Conservation (phyloP, 2,329 filamentous ascomycete genomes). For the Epichloe coenophiala region DNA sequence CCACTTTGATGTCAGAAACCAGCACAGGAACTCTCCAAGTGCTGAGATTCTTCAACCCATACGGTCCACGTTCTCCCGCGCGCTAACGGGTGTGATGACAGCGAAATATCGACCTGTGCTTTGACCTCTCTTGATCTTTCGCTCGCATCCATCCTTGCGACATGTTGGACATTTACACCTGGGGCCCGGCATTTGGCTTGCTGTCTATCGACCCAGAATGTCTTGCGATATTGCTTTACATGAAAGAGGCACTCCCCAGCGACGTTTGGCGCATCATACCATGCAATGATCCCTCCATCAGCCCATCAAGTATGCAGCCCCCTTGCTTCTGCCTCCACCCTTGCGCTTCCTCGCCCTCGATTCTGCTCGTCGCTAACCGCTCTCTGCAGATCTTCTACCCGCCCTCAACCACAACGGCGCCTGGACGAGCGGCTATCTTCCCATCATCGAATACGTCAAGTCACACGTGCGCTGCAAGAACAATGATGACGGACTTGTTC, state of each 20-base stretch:
- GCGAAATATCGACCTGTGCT: not conserved
- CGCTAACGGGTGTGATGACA: not conserved
- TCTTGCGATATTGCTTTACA: conserved; percentile 67
- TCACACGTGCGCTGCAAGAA: conserved; percentile 16
- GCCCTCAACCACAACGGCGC: conserved; percentile 36
- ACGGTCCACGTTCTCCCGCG: not conserved
- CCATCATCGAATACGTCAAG: conserved; percentile 41
- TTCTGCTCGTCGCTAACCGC: conserved; percentile 9
- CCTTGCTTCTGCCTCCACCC: not conserved
- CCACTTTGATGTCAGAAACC: not conserved
- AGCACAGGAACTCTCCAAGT: not conserved
- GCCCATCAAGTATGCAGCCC: conserved; percentile 48
- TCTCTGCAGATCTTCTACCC: conserved; percentile 36
- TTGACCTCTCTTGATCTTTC: not conserved
- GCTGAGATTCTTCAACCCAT: no score
- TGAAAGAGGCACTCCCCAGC: conserved; percentile 47
- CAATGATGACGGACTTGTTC: conserved; percentile 27
- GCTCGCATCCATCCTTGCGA: not conserved
- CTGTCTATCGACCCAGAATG: conserved; percentile 89
- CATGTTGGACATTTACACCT: conserved; percentile 62
- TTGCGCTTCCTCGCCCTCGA: not conserved
- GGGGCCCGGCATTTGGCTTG: conserved; percentile 78
- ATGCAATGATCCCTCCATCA: conserved; percentile 58
- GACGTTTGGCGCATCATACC: conserved; percentile 56
- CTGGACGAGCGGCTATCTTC: conserved; percentile 46